A percentile compares a stretch with the other conserved stretches of the same genome.
Evolutionary conservation across 2,329 filamentous ascomycete species (phyloP).

Genomic region (Setomelanomma holmii): DNA sequence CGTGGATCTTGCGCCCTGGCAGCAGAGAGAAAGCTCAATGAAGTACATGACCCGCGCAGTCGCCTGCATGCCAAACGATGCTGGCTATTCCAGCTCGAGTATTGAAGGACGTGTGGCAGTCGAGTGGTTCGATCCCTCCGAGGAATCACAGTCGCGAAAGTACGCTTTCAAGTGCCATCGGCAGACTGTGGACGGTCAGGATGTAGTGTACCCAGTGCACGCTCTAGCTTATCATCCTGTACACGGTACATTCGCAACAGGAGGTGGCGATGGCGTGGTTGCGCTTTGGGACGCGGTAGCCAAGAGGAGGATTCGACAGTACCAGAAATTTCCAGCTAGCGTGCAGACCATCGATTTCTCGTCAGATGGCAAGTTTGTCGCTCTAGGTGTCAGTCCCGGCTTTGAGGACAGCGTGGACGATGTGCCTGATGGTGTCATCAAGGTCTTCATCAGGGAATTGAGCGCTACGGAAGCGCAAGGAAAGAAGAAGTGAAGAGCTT

Average conservation of each 20-base stretch:
- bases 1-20: constrained; percentile 78
- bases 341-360: constrained; percentile 81
- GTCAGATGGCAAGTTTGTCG: constrained; percentile 76
- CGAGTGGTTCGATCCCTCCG: constrained; percentile 94
- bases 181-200: constrained; percentile 72
- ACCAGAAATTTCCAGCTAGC: constrained; percentile 81
- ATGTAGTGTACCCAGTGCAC: constrained; percentile 91
- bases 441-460: constrained; percentile 82
- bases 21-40: constrained; percentile 89
- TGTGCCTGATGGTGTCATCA: constrained; percentile 73
- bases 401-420: constrained; percentile 90
- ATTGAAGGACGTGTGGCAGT: constrained; percentile 97
- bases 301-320: constrained; percentile 88
- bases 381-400: constrained; percentile 81
- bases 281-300: constrained; percentile 91
- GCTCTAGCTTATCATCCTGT: constrained; percentile 86
- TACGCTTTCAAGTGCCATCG: constrained; percentile 99
- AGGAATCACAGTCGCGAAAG: constrained; percentile 87
- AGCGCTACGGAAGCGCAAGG: constrained; percentile 87
- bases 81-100: constrained; percentile 87
- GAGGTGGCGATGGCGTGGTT: constrained; percentile 90
- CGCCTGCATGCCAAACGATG: constrained; percentile 95
- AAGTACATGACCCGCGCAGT: constrained; percentile 96
- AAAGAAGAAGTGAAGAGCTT: constrained; percentile 67
- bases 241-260: constrained; percentile 84